These are phyloP conservation scores for Ochetophila trinervis DNA, from an alignment of 306 rosid species.

Conservation along the genomic window DNA sequence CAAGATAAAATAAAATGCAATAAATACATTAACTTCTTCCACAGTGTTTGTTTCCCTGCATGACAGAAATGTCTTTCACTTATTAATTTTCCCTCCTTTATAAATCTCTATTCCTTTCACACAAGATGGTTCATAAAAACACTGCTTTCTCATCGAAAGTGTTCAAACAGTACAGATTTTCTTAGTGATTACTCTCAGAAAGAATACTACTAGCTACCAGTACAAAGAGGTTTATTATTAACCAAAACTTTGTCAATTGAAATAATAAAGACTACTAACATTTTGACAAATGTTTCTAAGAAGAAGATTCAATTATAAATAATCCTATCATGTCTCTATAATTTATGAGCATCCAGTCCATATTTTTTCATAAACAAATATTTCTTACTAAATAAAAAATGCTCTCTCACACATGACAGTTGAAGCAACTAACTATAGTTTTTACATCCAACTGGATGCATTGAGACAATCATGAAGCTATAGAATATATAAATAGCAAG, in stretches of 20 bases:
- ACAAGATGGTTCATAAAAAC: too few relatives aligned
- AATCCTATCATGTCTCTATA: neutral
- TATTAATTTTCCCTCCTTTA: too few relatives aligned
- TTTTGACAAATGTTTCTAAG: neutral
- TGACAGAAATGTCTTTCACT: too few relatives aligned
- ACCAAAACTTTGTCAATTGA: neutral
- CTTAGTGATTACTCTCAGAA: too few relatives aligned
- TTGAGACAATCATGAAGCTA: conserved; percentile 5
- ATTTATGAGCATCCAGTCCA: conserved; percentile 14
- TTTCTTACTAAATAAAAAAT: neutral
- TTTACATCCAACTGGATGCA: neutral
- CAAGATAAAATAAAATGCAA: too few relatives aligned
- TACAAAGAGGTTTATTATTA: neutral
- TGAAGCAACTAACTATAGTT: conserved; percentile 11
- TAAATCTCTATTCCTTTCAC: too few relatives aligned
- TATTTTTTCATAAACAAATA: conserved; percentile 4
- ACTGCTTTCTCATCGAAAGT: too few relatives aligned
- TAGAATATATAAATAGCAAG: conserved; percentile 11
- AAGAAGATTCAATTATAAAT: neutral
- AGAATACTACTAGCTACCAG: too few relatives aligned
- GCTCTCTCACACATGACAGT: conserved; percentile 1
- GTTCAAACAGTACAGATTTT: too few relatives aligned
- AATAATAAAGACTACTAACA: neutral
- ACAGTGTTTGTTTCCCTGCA: too few relatives aligned
- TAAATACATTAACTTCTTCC: too few relatives aligned